Percentiles rank a stretch among this genome's conserved stretches.
phyloP scores from a whole-genome alignment of 2,329 filamentous ascomycete species.

The Dothiorella sarmentorum region DNA sequence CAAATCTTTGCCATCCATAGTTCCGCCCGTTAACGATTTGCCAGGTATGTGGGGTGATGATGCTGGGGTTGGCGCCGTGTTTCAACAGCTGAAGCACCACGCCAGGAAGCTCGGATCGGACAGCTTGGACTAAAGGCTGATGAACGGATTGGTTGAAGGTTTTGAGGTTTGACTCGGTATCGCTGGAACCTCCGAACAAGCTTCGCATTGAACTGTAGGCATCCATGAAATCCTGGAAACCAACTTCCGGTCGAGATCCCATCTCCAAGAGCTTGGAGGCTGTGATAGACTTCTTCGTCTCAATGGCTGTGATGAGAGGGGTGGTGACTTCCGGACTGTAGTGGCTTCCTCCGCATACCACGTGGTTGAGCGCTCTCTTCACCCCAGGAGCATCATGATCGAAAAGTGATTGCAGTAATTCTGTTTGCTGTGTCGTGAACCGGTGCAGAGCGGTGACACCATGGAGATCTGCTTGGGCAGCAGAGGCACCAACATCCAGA shows the following conservation, averaged over 20 bases:
- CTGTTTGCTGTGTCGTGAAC: constrained; percentile 46
- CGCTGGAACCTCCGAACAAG: constrained; percentile 28
- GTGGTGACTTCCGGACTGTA: constrained; percentile 41
- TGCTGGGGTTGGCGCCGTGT: constrained; percentile 63
- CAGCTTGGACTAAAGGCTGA: constrained; percentile 61
- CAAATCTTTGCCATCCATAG: constrained; percentile 25
- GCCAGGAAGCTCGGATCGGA: constrained; percentile 49
- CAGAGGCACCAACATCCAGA: constrained; percentile 67
- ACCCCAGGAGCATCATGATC: constrained; percentile 59
- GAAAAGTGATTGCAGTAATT: constrained; percentile 42
- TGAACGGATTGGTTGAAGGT: constrained; percentile 67
- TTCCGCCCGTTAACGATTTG: constrained; percentile 27
- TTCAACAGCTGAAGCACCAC: constrained; percentile 59
- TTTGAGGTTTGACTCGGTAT: constrained; percentile 48
- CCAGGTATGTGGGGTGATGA: constrained; percentile 46
- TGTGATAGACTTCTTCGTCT: constrained; percentile 50
- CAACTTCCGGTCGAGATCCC: constrained; percentile 59
- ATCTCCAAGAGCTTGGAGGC: constrained; percentile 60
- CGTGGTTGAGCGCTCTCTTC: constrained; percentile 64
- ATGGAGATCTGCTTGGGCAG: constrained; percentile 66
- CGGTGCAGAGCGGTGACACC: constrained; percentile 65
- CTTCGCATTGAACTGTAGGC: constrained; percentile 45
- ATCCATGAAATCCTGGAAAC: constrained; percentile 64
- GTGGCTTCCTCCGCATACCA: constrained; percentile 44
- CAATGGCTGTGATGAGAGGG: constrained; percentile 59